Base-by-base conservation (phyloP, 441 rosid genomes). In the Gossypium laxum region DNA sequence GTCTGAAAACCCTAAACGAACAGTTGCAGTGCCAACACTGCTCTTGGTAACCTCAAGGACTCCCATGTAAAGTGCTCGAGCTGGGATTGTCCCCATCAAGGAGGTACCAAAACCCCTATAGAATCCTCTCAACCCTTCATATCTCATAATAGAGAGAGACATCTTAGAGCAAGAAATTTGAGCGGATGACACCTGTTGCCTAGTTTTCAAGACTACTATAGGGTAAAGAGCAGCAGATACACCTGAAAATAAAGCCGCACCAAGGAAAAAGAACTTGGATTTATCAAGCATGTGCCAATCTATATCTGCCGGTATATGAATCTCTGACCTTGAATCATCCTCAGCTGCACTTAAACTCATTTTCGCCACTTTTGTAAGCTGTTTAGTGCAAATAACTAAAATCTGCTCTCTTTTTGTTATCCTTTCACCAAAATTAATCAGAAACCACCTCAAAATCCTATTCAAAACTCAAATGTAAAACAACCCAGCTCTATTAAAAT, bases 231-330 rank as follows among this genome's bases (percentile, higher is more conserved):
- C 86, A 32, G 83, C 89, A 12, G 93, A 88, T 0, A 88, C 86
- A 4, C 91, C 91, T 24, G 91, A 88, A 76, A 88, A 88, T 76
- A 88, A 77, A 4, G 82, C 93, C 1, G 91, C 88, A 6, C 93
- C 91, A 22, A 88, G 71, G 76, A 86, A 75, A 80, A 88, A 88
- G 78, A 88, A 88, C 80, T 78, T 86, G 0, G 92, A 88, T 70
- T 88, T 88, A 54, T 88, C 92, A 48, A 88, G 93, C 93, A 86
- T 86, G 70, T 88, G 88, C 93, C 93, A 88, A 72, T 86, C 87
- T 14, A 88, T 72, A 78, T 86, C 93, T 7, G 89, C 86, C 2
- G 90, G 89, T 30, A 83, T 54, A 55, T 81, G 87, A 81, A 88
- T 82, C 80, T 86, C 88, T 50, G 86, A 76, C 0, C 86, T 80